Conservation (phyloP, 768 basidiomycete species). For the Lentinula detonsa region DNA sequence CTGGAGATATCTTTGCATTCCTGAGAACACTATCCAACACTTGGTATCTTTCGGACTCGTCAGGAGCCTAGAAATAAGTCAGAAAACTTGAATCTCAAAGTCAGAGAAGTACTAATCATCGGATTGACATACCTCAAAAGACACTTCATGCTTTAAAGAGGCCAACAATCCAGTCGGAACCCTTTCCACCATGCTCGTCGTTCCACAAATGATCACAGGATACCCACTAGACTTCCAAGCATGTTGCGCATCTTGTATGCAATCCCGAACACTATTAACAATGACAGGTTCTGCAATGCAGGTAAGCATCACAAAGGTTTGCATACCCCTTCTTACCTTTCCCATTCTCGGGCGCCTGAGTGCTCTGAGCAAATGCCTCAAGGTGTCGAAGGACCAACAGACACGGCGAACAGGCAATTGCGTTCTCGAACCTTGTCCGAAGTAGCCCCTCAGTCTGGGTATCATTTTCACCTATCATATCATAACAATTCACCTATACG, state of each 20-base stretch:
- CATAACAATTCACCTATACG: constrained; percentile 78
- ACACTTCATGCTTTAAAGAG: constrained; percentile 83
- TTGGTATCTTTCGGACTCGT: constrained; percentile 63
- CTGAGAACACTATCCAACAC: constrained; percentile 47
- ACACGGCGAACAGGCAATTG: constrained; percentile 75
- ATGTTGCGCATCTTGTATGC: constrained; percentile 47
- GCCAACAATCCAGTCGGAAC: constrained; percentile 58
- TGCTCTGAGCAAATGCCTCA: constrained; percentile 72
- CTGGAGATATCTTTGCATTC: constrained; percentile 48
- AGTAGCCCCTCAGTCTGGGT: constrained; percentile 70
- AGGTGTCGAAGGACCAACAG: constrained; percentile 74
- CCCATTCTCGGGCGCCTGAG: constrained; percentile 55
- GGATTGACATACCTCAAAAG: constrained; percentile 51
- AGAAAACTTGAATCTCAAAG: not conserved
- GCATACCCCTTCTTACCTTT: constrained; percentile 39
- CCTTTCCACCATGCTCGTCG: constrained; percentile 58
- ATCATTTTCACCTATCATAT: constrained; percentile 73
- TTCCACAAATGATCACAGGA: constrained; percentile 74
- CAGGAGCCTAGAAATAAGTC: constrained; percentile 55
- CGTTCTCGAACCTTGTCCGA: constrained; percentile 70
- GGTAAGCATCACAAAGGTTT: not conserved
- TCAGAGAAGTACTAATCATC: too few species aligned
- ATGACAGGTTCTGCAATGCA: constrained; percentile 48
- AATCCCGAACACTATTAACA: constrained; percentile 54
- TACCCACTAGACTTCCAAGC: constrained; percentile 57